phyloP scores from a whole-genome alignment of 2,329 filamentous ascomycete species.

The Chaetomiaceae sp. region DNA sequence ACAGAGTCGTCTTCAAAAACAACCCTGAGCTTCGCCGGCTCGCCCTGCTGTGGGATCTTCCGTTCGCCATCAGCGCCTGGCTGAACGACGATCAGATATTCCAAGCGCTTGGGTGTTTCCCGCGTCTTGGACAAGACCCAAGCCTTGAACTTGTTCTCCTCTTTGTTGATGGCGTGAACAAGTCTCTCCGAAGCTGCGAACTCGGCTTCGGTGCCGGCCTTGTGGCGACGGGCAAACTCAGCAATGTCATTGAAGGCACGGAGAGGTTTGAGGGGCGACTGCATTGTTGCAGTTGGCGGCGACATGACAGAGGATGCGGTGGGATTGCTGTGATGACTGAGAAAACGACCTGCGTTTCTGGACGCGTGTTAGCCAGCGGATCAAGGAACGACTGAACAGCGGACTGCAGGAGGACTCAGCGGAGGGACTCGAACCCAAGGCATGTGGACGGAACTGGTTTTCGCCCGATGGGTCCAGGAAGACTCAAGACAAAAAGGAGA shows the following conservation, averaged over 20 bases:
- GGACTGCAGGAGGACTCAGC: too few species aligned
- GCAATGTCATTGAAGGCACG: slow-evolving; percentile 1
- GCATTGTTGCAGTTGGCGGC: background rate
- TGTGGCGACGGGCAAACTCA: slow-evolving; percentile 11
- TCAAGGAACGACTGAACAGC: too few species aligned
- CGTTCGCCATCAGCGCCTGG: slow-evolving; percentile 3
- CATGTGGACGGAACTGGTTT: too few species aligned
- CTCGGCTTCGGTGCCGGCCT: slow-evolving; percentile 12
- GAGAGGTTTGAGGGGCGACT: background rate
- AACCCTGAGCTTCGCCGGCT: slow-evolving; percentile 5
- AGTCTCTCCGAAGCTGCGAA: background rate
- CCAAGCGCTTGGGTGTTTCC: slow-evolving; percentile 7
- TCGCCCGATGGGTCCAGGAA: too few species aligned
- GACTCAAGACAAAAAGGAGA: too few species aligned
- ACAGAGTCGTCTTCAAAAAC: background rate
- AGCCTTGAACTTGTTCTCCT: slow-evolving; percentile 3
- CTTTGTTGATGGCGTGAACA: slow-evolving; percentile 6
- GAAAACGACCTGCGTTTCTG: background rate
- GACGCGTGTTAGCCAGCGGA: background rate
- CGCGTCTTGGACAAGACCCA: slow-evolving; percentile 9
- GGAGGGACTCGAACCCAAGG: too few species aligned
- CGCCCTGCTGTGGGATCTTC: slow-evolving; percentile 3
- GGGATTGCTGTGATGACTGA: too few species aligned
- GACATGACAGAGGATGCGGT: background rate
- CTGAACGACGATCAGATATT: slow-evolving; percentile 10